Percentiles rank a stretch among this genome's conserved stretches.
These are phyloP conservation scores for Elsinoe fawcettii DNA, from an alignment of 2,329 filamentous ascomycete genomes.

Conservation along the genomic window DNA sequence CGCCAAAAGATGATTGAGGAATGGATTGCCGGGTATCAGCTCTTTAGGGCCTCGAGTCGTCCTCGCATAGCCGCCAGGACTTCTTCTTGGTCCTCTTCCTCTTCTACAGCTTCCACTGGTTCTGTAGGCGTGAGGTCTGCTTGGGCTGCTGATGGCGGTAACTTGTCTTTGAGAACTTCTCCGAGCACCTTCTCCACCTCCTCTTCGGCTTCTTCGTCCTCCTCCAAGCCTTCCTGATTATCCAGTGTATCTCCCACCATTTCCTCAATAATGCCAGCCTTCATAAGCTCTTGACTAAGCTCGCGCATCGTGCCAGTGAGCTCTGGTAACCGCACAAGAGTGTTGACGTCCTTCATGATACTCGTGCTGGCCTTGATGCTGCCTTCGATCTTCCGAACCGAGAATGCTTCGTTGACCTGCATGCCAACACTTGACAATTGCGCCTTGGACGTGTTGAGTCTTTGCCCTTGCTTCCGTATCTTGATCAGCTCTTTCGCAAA, in stretches of 20 bases:
- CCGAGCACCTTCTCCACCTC: slow-evolving; percentile 91
- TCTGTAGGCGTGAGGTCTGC: slow-evolving; percentile 43
- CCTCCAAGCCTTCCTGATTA: slow-evolving; percentile 60
- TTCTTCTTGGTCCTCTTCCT: slow-evolving; percentile 79
- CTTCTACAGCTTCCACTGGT: slow-evolving; percentile 51
- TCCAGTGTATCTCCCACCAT: slow-evolving; percentile 85
- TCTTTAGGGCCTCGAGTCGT: slow-evolving; percentile 81
- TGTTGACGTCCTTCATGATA: slow-evolving; percentile 96
- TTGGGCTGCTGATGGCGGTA: slow-evolving; percentile 54
- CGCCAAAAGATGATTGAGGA: no score
- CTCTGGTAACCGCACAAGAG: slow-evolving; percentile 73
- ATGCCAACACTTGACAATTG: slow-evolving; percentile 90
- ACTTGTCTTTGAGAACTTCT: slow-evolving; percentile 77
- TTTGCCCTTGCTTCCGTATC: slow-evolving; percentile 63
- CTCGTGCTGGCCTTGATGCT: slow-evolving; percentile 77
- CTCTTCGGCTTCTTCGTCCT: slow-evolving; percentile 65
- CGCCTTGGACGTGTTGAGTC: slow-evolving; percentile 79
- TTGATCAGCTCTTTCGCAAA: slow-evolving; percentile 85
- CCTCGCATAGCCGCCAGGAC: slow-evolving; percentile 93
- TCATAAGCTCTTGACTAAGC: slow-evolving; percentile 77
- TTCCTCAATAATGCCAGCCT: slow-evolving; percentile 94
- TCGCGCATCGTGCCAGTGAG: slow-evolving; percentile 84
- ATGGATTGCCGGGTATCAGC: slow-evolving; percentile 43
- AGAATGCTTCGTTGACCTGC: slow-evolving; percentile 96
- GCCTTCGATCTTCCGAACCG: slow-evolving; percentile 90